A percentile compares a stretch with the other conserved stretches of the same genome.
Conservation (phyloP, 768 basidiomycete species). For the Tephrocybe sp. region DNA sequence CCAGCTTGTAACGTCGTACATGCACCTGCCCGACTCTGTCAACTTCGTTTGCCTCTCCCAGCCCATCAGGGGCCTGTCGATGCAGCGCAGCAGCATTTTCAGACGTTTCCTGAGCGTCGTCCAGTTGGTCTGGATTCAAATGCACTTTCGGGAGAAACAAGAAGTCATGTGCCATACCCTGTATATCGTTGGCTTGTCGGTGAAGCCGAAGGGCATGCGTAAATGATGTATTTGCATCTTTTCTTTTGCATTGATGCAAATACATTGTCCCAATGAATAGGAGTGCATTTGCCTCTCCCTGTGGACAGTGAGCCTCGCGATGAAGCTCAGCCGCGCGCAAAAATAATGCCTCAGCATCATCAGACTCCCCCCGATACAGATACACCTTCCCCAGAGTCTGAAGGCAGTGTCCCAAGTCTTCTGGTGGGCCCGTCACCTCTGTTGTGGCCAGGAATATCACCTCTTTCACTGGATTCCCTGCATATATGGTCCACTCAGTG, state of each 20-base stretch:
- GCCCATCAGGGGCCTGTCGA: slow-evolving; percentile 12
- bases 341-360: slow-evolving; percentile 18
- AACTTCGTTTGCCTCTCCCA: slow-evolving; percentile 8
- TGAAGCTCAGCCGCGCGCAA: slow-evolving; percentile 17
- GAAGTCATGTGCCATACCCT: slow-evolving; percentile 4
- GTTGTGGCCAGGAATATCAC: slow-evolving; percentile 2
- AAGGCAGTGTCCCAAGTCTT: not conserved
- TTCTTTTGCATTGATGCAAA: slow-evolving; percentile 7
- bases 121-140: slow-evolving; percentile 7
- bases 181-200: slow-evolving; percentile 12
- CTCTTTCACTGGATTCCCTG: not conserved
- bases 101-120: slow-evolving; percentile 18
- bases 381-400: slow-evolving; percentile 15
- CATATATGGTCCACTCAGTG: not conserved
- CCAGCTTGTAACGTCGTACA: not conserved
- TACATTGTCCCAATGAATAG: not conserved
- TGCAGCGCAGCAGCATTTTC: slow-evolving; percentile 17
- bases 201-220: slow-evolving; percentile 17
- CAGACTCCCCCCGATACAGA: slow-evolving; percentile 16
- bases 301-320: slow-evolving; percentile 12
- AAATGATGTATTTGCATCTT: slow-evolving; percentile 17
- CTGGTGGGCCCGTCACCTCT: not conserved
- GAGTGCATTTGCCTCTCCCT: slow-evolving; percentile 6
- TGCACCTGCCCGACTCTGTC: not conserved
- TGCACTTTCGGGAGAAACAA: not conserved